These are phyloP conservation scores for Citrus unshiu DNA, from an alignment of 345 rosid species.

Conservation along the genomic window DNA sequence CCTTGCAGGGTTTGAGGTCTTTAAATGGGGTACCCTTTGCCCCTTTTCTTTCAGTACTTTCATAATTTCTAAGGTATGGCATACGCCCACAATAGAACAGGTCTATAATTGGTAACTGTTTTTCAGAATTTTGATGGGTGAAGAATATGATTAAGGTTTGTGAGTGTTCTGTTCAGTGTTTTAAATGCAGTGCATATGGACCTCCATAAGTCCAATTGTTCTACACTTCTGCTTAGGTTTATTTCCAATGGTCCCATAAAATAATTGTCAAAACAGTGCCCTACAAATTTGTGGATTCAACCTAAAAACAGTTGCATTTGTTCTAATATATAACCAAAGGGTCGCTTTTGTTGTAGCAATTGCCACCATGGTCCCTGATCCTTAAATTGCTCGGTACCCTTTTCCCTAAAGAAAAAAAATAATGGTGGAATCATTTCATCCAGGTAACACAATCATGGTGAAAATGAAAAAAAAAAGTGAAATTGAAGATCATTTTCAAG, in stretches of 20 bases:
- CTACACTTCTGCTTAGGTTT: neutral
- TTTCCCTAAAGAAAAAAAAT: neutral
- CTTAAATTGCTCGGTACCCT: neutral
- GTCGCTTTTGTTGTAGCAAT: neutral
- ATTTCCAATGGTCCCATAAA: conserved; percentile 17
- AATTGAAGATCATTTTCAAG: neutral
- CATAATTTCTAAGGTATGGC: conserved; percentile 8
- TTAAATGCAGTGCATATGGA: neutral
- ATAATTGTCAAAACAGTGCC: neutral
- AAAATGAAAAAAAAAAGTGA: neutral
- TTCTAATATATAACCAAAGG: neutral
- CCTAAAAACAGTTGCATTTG: neutral
- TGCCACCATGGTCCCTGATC: neutral
- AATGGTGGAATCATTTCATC: neutral
- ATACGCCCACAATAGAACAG: conserved; percentile 1
- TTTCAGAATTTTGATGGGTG: neutral
- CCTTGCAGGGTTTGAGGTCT: neutral
- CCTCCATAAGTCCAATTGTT: neutral
- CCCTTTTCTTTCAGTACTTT: conserved; percentile 3
- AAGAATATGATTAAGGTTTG: neutral
- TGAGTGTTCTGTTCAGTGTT: neutral
- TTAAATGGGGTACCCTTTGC: neutral
- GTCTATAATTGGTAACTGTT: conserved; percentile 4
- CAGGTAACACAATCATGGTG: neutral
- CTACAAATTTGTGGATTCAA: conserved; percentile 5